Base-by-base conservation (phyloP, 176 grass and related monocot genomes). In the Calamus simplicifolius region DNA sequence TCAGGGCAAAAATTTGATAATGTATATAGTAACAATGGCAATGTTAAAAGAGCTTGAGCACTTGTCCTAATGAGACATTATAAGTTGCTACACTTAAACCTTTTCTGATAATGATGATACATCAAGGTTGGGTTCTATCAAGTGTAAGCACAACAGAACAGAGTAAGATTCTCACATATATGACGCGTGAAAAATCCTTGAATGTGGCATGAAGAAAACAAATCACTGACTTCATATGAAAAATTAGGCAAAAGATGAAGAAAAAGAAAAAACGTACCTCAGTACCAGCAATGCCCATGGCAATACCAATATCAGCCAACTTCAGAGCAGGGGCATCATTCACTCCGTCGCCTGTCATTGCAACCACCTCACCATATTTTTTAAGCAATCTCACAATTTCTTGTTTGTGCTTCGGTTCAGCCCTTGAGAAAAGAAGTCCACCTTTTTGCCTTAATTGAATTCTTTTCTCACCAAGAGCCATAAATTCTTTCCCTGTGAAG, bases 401-500 rank as follows among this genome's bases (percentile, higher is more conserved):
- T 69, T 77, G 73, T 17, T 77, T 77, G 49, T 77, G 73, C 54
- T 69, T 77, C 18, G 73, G 73, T 55, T 77, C 73, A 26, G 73
- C 73, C 29, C 73, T 57, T 21, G 73, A 77, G 73, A 77, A 77
- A 25, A 77, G 73, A 68, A 77, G 64, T 35, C 73, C 73, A 17
- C 63, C 73, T 25, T 48, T 35, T 54, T 69, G 73, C 73, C 63
- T 68, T 14, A 77, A 56, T 17, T 13, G 59, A 27, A 25, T 56
- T 14, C 54, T 31, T 48, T 30, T 69, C 43, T 77, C 64, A 35
- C 55, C 4, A 15, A 77, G 64, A n/a, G 25, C 14, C 73, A 77
- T 77, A 51, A 77, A 77, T 4, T 77, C 73, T 49, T 61, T 66
- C 16, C 73, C 73, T 25, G 64, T 77, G 31, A 77, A 69, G 64